phyloP scores from a whole-genome alignment of 805 yeast species.

The Naumovozyma castellii region DNA sequence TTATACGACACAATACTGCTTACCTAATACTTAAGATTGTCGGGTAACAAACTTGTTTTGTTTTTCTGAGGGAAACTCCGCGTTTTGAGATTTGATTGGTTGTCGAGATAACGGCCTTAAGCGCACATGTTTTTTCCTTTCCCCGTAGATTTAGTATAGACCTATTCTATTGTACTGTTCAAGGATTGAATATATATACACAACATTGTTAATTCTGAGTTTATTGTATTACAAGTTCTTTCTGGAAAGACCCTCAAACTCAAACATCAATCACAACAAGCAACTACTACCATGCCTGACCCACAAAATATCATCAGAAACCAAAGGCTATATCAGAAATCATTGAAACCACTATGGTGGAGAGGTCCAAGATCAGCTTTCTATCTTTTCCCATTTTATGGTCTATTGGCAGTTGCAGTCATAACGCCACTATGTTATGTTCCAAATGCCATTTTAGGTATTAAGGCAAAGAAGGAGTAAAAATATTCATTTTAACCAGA shows the following conservation, averaged over 20 bases:
- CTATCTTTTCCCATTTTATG: slow-evolving; percentile 70
- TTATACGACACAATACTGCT: too few species aligned
- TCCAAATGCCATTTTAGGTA: slow-evolving; percentile 64
- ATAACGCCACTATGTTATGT: slow-evolving; percentile 57
- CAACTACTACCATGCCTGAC: slow-evolving; percentile 29
- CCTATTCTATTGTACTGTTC: too few species aligned
- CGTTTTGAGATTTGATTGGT: not conserved
- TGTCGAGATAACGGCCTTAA: not conserved
- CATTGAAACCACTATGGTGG: slow-evolving; percentile 51
- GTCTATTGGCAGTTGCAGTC: slow-evolving; percentile 58
- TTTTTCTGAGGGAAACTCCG: too few species aligned
- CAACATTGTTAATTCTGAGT: too few species aligned
- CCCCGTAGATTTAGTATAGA: too few species aligned
- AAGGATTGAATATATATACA: too few species aligned
- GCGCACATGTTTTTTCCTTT: not conserved
- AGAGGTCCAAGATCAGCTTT: slow-evolving; percentile 62
- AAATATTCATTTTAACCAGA: too few species aligned
- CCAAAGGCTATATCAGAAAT: slow-evolving; percentile 49
- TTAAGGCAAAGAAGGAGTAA: slow-evolving; percentile 38
- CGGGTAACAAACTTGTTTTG: too few species aligned
- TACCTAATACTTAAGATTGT: too few species aligned
- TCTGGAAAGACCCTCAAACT: not conserved
- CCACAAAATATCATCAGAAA: slow-evolving; percentile 37
- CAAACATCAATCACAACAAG: not conserved
- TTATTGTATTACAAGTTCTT: too few species aligned